Percentiles rank a stretch among this genome's conserved stretches.
Conservation (phyloP, 345 rosid genomes). For the Camelina laxa region DNA sequence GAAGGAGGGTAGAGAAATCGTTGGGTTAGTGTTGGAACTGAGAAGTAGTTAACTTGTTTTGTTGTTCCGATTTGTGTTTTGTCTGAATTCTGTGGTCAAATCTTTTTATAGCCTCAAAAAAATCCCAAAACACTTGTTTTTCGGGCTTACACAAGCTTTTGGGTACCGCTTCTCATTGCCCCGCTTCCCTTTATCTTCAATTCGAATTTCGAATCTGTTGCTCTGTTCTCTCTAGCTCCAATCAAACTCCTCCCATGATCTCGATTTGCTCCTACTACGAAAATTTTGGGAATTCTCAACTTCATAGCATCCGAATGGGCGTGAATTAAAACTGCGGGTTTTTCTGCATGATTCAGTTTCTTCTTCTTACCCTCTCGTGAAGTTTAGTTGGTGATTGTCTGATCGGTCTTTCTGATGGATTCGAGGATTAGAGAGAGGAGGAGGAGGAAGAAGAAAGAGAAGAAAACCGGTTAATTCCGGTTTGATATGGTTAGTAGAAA, state of each 20-base stretch:
- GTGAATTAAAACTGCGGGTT: conserved; percentile 30
- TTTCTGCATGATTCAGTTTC: conserved; percentile 46
- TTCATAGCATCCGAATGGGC: conserved; percentile 44
- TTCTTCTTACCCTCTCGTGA: conserved; percentile 49
- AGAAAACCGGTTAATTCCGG: too few relatives aligned
- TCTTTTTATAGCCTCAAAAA: conserved; percentile 35
- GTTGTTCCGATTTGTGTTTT: conserved; percentile 41
- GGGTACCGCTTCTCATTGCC: too few relatives aligned
- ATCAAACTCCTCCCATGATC: conserved; percentile 56
- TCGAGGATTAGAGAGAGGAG: background rate
- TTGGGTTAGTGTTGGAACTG: conserved; percentile 36
- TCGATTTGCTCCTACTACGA: conserved; percentile 47
- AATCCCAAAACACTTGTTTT: conserved; percentile 42
- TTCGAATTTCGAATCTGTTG: conserved; percentile 48
- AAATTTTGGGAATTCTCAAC: conserved; percentile 47
- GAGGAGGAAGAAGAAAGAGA: too few relatives aligned
- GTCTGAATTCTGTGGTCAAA: conserved; percentile 50
- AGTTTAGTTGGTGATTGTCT: conserved; percentile 39
- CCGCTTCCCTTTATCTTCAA: conserved; percentile 29
- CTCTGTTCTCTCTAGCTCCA: conserved; percentile 55
- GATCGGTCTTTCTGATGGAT: conserved; percentile 17
- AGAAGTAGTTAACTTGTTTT: conserved; percentile 37
- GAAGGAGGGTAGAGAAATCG: conserved; percentile 30
- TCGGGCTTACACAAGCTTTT: conserved; percentile 45
- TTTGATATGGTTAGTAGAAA: too few relatives aligned